phyloP scores from a whole-genome alignment of 306 rosid species.

The Fagus sylvatica region DNA sequence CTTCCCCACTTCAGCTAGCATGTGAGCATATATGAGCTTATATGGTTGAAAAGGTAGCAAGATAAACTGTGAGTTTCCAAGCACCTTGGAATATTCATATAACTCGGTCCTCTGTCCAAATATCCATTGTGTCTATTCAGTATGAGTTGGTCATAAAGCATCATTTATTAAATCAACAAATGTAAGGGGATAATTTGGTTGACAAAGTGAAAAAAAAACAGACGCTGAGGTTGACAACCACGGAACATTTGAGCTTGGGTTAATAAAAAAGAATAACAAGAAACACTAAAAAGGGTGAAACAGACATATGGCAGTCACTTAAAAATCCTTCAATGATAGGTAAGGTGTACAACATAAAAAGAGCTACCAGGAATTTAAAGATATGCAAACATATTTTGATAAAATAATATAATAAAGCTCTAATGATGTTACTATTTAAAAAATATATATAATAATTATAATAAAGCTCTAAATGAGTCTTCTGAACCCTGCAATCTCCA shows the following conservation, averaged over 20 bases:
- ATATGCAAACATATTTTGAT: neutral
- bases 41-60: conserved; percentile 87
- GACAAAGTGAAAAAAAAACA: neutral
- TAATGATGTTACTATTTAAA: neutral
- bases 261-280: conserved; percentile 9
- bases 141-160: conserved; percentile 8
- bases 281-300: conserved; percentile 10
- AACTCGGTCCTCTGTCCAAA: conserved; percentile 85
- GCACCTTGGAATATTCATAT: conserved; percentile 88
- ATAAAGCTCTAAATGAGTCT: neutral
- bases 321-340: conserved; percentile 3
- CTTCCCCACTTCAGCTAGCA: conserved; percentile 95
- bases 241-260: neutral
- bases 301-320: neutral
- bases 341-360: neutral
- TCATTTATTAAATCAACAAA: neutral
- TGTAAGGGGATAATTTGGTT: conserved; percentile 1
- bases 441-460: neutral
- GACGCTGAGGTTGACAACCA: conserved; percentile 12
- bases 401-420: conserved; percentile 1
- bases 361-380: neutral
- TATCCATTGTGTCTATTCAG: conserved; percentile 29
- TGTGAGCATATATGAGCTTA: conserved; percentile 86
- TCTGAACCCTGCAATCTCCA: conserved; percentile 16
- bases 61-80: conserved; percentile 91